Evolutionary conservation across 2,329 filamentous ascomycete species (phyloP).

Genomic region (Aspergillus ustus): DNA sequence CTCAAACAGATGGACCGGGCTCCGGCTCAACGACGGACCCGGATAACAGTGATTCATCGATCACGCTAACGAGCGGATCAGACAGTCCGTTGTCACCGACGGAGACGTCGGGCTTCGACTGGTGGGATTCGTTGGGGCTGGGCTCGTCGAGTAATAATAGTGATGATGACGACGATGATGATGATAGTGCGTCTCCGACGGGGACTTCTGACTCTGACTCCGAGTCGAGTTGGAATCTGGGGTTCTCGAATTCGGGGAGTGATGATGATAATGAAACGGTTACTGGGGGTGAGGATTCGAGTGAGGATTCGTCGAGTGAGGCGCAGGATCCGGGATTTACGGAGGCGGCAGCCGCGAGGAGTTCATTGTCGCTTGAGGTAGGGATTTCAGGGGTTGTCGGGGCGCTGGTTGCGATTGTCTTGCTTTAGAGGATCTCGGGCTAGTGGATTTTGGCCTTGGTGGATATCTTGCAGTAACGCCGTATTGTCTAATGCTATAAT

Average conservation of each 20-base stretch:
- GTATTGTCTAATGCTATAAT: neutral
- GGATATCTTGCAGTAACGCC: neutral
- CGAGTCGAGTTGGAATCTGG: neutral
- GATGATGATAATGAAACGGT: neutral
- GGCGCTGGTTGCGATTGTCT: neutral
- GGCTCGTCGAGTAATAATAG: neutral
- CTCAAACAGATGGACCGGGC: neutral
- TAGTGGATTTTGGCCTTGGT: neutral
- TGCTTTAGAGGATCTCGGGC: neutral
- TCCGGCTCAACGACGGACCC: neutral
- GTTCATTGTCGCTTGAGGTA: neutral
- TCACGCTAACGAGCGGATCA: neutral
- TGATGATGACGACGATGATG: neutral
- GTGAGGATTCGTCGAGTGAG: neutral
- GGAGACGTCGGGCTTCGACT: neutral
- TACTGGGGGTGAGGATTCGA: neutral
- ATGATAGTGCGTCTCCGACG: neutral
- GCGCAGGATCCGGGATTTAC: neutral
- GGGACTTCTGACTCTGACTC: neutral
- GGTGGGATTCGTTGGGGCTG: neutral
- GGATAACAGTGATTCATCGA: neutral
- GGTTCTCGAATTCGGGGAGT: neutral
- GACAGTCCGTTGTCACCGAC: neutral
- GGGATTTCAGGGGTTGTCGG: neutral
- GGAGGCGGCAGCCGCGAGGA: neutral